Evolutionary conservation across 352 stramenopile genomes (phyloP), one percentile per base, ranked within the genome.

Genomic region (Globisporangium uncinulatum): DNA sequence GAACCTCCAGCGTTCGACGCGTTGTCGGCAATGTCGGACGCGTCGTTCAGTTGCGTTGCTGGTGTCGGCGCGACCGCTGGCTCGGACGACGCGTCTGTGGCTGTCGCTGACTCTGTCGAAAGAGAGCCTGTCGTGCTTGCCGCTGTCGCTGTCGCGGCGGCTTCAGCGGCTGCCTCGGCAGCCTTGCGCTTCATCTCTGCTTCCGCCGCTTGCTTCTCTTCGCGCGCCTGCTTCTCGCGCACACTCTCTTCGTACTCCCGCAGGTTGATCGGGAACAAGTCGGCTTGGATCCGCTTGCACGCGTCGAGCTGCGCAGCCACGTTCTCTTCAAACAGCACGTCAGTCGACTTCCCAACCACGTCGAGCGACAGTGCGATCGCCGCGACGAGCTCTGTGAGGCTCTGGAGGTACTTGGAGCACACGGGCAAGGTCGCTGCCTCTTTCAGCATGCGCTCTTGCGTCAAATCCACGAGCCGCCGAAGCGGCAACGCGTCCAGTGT

Each of bases 331-430:
- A 89, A 89, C 11, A 90, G 59, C 8, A 67, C 52, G 21, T 87
- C 75, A 0, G 70, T 77, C 13, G 70, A 61, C 20, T 76, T 50
- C 0, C 79, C 79, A n/a, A 87, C 63, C 9, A 74, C 65, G 50
- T 67, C 74, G 50, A 86, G 76, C 13, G 77, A 81, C 20, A 93
- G 70, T 1, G 75, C 80, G 47, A 73, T 74, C 41, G 80, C 77
- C 13, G 86, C 78, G n/a, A 92, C 75, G 7, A 96, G 66, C 55
- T 96, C 87, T 5, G 87, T 62, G 14, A 96, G 70, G 46, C 80
- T 87, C 74, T 96, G 84, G 6, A 96, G 66, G 48, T 95, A 94
- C 46, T 86, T 84, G 3, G 84, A 94, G 45, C 71, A 87, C 14
- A 96, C 78, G 0, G 86, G 84, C 3, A 90, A 64, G 34, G 88